phyloP scores from a whole-genome alignment of 495 filamentous ascomycete genomes.

The Annulohypoxylon maeteangense region DNA sequence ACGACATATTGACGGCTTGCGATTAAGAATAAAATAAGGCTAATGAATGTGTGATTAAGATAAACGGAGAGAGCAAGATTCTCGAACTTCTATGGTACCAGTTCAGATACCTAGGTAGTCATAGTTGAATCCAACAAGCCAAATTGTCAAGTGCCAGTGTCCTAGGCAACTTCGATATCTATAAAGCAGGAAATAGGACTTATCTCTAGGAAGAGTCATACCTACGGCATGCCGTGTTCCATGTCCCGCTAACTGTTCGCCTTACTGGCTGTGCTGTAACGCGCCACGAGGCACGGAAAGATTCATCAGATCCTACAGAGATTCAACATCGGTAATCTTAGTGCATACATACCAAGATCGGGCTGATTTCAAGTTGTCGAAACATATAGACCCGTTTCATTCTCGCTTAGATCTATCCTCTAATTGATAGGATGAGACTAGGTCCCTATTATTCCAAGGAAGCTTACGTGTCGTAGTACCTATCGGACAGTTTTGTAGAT shows the following conservation, averaged over 20 bases:
- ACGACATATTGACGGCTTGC: constrained; percentile 20
- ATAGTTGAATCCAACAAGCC: background rate
- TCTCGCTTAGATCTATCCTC: background rate
- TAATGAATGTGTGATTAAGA: background rate
- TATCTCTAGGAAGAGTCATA: background rate
- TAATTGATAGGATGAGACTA: constrained; percentile 1
- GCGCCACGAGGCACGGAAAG: constrained; percentile 3
- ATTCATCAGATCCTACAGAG: constrained; percentile 9
- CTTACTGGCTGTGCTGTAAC: background rate
- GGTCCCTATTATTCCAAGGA: background rate
- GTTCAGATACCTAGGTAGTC: background rate
- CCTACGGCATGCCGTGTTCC: background rate
- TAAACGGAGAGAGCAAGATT: background rate
- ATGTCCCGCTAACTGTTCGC: background rate
- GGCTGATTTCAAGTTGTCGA: background rate
- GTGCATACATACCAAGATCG: constrained; percentile 1
- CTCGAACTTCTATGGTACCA: background rate
- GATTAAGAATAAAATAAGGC: background rate
- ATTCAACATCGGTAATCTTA: background rate
- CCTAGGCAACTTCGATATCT: background rate
- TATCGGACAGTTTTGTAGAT: constrained; percentile 6
- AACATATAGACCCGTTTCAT: background rate
- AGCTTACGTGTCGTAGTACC: constrained; percentile 14
- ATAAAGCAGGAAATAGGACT: constrained; percentile 5
- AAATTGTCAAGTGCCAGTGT: background rate